Evolutionary conservation across 768 basidiomycete species (phyloP).

Genomic region (Psilocybe subaeruginosa): DNA sequence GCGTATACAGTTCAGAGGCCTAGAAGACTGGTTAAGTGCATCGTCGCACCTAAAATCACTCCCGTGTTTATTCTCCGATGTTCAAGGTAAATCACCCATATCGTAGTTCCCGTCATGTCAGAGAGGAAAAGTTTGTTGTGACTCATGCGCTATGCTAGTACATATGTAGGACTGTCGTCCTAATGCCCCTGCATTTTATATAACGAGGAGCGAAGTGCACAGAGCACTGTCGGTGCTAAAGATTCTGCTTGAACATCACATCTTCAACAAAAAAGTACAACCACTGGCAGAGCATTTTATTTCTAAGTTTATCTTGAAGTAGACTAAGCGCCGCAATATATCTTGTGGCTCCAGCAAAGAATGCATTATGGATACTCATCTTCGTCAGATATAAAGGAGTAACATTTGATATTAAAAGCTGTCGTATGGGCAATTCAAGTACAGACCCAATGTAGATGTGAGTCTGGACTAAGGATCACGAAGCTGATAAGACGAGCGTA

Average conservation of each 20-base stretch:
- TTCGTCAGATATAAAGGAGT: background rate
- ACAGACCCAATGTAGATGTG: background rate
- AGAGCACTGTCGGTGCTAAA: background rate
- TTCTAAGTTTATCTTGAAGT: background rate
- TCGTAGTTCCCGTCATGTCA: constrained; percentile 13
- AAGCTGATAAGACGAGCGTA: constrained; percentile 1
- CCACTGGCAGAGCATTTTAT: background rate
- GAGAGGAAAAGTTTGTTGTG: background rate
- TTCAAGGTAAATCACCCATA: background rate
- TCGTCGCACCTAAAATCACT: background rate
- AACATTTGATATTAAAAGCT: background rate
- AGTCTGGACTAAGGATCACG: background rate
- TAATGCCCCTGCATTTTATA: background rate
- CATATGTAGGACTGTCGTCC: background rate
- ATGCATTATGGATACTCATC: background rate
- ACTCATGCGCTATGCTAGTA: background rate
- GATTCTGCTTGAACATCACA: background rate
- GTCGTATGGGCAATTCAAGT: background rate
- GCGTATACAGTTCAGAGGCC: background rate
- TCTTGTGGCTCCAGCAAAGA: constrained; percentile 1
- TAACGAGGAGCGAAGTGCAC: background rate
- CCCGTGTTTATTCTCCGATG: constrained; percentile 1
- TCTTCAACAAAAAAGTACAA: background rate
- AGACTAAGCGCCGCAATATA: background rate
- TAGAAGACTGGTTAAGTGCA: background rate